Base-by-base conservation (phyloP, 768 basidiomycete species). In the Exsudoporus frostii region DNA sequence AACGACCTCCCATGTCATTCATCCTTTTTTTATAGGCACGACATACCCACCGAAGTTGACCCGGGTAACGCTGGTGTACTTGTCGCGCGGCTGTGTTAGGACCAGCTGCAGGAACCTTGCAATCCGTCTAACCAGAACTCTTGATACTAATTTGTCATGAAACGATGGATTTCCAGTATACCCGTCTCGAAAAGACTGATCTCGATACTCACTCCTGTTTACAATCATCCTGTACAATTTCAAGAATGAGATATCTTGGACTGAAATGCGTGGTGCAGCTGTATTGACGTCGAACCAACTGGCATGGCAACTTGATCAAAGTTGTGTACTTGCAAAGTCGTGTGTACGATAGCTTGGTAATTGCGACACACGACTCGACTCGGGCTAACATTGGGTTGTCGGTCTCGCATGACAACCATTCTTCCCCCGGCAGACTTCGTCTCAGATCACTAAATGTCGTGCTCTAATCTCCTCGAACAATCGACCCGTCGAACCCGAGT, bases 41-140 rank as follows among this genome's bases (percentile, higher is more conserved):
- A 80, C 51, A 76, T 98, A 30, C 74, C 78, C 9, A 86, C 90
- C 0, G 75, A 85, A 50, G 69, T 92, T 7, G 95, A 98, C 71
- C 85, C 88, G 0, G 66, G 80, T 27, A 98, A 98, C 59, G 68
- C 79, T 0, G 95, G 96, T 5, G 91, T 98, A 1, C 76, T 98
- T 13, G 74, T 96, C 48, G 92, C 94, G 2, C 80, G 82, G 25
- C 29, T 69, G 42, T 34, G 41, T 48, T 71, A 57, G 51, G 33
- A 24, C n/a, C 39, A 19, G 48, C 32, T n/a, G 22, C 39, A 20
- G 19, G 2, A 25, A 17, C 29, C 37, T 32, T 19, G n/a, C 43
- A 7, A n/a, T 11, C 5, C 42, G n/a, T 15, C 15, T 46, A 17
- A 24, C 27, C 13, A 11, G 5, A 11, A 9, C 20, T 37, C 8